Evolutionary conservation across 2,329 filamentous ascomycete species (phyloP), one percentile per base, ranked within the genome.

Genomic region (Xylariaceae sp.): DNA sequence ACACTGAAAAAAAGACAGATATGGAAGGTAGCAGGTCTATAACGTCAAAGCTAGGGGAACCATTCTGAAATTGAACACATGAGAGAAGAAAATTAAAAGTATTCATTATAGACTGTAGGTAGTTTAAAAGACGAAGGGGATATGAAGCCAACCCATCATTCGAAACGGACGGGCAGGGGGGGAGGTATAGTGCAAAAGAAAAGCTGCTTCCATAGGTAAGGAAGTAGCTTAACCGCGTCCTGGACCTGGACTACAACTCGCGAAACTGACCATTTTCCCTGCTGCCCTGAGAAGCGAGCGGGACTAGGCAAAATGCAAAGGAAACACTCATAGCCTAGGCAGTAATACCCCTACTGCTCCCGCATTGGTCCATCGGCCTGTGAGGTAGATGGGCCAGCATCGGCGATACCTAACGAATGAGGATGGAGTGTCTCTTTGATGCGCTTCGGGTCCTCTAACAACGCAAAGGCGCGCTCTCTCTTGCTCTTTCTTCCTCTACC

Each of bases 381-480:
- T 3, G 52, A 46, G 32, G 29, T 48, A 6, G 57, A 60, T 11
- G 57, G 50, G 3, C 50, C 52, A 5, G 40, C 51, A 2, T 47
- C 30, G 7, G 26, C 12, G 8, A n/a, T 26, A 39, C 29, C 42
- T 29, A 54, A 30, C 29, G 54, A 35, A 4, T 37, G 41, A 32
- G 44, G 31, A 39, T 48, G 29, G 4, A 53, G n/a, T 11, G 35
- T 27, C 37, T 66, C 67, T 68, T 75, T 80, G 41, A 79, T 60
- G 51, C 70, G 70, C 31, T 66, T 64, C 3, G 80, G 79, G 50
- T 81, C 74, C 64, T 80, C 77, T 2, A 83, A 46, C 0, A 77
- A 71, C 3, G 80, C 78, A 61, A 74, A 73, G 1, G 74, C 78
- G 45, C 71, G 72, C 67, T 84, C 79, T 60, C 72, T 76, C 67